These are phyloP conservation scores for Musa troglodytarum DNA, from an alignment of 176 grass and related monocot genomes.

Conservation along the genomic window DNA sequence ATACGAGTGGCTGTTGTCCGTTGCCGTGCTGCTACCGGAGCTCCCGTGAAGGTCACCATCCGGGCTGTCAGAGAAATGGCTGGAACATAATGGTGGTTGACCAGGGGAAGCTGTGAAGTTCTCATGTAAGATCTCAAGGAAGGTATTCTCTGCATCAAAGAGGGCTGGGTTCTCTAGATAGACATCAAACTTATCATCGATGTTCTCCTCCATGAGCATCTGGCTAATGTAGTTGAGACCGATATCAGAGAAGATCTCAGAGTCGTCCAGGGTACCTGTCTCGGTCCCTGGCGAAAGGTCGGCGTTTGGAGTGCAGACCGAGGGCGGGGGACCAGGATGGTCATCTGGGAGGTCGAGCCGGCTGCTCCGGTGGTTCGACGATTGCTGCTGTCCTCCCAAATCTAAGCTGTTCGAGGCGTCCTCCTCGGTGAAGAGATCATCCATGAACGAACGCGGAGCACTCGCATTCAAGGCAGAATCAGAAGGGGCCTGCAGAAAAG, in stretches of 20 bases:
- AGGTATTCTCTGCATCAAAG: conserved; percentile 66
- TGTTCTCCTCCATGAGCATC: conserved; percentile 92
- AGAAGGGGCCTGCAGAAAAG: neutral
- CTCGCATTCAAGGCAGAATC: neutral
- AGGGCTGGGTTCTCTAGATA: conserved; percentile 54
- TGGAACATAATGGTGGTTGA: conserved; percentile 28
- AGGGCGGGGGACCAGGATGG: neutral
- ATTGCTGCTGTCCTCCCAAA: neutral
- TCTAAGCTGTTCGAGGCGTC: neutral
- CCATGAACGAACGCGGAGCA: neutral
- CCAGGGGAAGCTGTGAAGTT: conserved; percentile 11
- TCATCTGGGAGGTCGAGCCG: neutral
- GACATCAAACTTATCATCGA: conserved; percentile 86
- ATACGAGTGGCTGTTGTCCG: neutral
- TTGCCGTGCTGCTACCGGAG: neutral
- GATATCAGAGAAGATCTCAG: conserved; percentile 80
- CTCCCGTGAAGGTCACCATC: conserved; percentile 25
- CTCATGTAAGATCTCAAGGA: conserved; percentile 64
- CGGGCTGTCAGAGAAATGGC: conserved; percentile 40
- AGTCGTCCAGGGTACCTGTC: conserved; percentile 40
- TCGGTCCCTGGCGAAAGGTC: neutral
- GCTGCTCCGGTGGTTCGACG: neutral
- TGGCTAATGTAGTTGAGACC: conserved; percentile 68
- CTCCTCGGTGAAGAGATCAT: neutral
- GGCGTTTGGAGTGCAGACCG: neutral